Evolutionary conservation across 306 rosid genomes (phyloP).

Genomic region (Vigna trinervia): DNA sequence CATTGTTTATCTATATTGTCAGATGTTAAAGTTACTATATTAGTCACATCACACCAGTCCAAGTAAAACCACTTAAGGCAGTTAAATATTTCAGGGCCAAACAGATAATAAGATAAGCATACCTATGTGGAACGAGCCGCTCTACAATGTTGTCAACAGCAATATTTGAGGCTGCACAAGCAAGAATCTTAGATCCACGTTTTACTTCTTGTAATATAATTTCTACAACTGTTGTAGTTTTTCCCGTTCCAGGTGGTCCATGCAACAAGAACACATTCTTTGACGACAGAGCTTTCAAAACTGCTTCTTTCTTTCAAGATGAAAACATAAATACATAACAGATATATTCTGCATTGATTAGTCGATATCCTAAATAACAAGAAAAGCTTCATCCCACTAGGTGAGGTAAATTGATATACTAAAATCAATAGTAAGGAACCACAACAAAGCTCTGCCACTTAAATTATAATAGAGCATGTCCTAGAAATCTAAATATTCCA

Average conservation of each 20-base stretch:
- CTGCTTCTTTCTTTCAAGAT: constrained; percentile 75
- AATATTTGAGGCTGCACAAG: constrained; percentile 98
- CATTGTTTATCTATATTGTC: not conserved
- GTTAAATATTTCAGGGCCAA: constrained; percentile 12
- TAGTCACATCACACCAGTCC: constrained; percentile 14
- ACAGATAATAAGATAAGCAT: constrained; percentile 38
- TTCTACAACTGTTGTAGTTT: constrained; percentile 97
- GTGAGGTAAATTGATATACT: not conserved
- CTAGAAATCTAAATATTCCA: constrained; percentile 17
- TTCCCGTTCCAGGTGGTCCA: constrained; percentile 99
- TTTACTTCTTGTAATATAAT: constrained; percentile 95
- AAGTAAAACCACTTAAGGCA: constrained; percentile 3
- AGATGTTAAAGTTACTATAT: constrained; percentile 16
- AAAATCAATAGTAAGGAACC: not conserved
- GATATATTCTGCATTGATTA: constrained; percentile 5
- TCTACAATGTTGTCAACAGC: constrained; percentile 99
- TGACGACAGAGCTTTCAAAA: constrained; percentile 88
- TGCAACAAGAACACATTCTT: constrained; percentile 89
- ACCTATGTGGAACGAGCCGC: constrained; percentile 88
- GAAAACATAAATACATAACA: constrained; percentile 41
- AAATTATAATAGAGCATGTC: constrained; percentile 2
- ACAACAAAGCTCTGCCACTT: constrained; percentile 24
- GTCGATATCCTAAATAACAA: not conserved
- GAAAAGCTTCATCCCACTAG: not conserved
- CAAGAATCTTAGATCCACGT: constrained; percentile 94